Evolutionary conservation across 1,284 basidiomycete species (phyloP), one percentile per base, ranked within the genome.

Genomic region (Xerocomus minutiporus): DNA sequence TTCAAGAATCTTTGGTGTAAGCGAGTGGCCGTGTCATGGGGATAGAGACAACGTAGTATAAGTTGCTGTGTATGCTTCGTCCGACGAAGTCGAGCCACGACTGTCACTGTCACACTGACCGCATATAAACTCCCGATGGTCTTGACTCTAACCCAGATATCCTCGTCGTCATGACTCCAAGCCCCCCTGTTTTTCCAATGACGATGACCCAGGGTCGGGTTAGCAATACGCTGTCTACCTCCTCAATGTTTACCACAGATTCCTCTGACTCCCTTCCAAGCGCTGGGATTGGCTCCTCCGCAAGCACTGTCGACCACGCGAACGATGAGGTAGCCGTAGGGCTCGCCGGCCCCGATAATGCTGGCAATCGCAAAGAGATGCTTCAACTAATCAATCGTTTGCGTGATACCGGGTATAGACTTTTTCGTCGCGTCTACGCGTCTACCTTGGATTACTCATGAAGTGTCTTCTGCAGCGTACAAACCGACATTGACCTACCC

Each of bases 401-500:
- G 1, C 78, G 76, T n/a, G 75, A 68, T 32, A 83, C 81, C 1
- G 83, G 83, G 83, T 82, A 52, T 4, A 11, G 8, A 6, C 34
- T 34, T 20, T 20, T 41, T 26, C 9, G 2, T 51, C 28, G 4
- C 8, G 13, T 32, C 31, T 32, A 11, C 23, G 17, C 38, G 9
- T 12, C 8, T 15, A n/a, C 5, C 17, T 31, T 26, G 15, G 5
- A 20, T 9, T 5, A 11, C 17, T 46, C 11, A 54, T 28, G 25
- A 20, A 17, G 9, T 39, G 9, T 34, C n/a, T 53, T 46, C 17
- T 15, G 1, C 28, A 88, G 84, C 0, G 79, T 83, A 0, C 78
- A 84, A 57, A 71, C 77, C 1, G 84, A 88, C 46, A 79, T 88
- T 3, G 84, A 88, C 59, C 69, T 88, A 0, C 86, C 87, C 0